Evolutionary conservation across 495 filamentous ascomycete genomes (phyloP).

Genomic region (Xylaria cubensis): DNA sequence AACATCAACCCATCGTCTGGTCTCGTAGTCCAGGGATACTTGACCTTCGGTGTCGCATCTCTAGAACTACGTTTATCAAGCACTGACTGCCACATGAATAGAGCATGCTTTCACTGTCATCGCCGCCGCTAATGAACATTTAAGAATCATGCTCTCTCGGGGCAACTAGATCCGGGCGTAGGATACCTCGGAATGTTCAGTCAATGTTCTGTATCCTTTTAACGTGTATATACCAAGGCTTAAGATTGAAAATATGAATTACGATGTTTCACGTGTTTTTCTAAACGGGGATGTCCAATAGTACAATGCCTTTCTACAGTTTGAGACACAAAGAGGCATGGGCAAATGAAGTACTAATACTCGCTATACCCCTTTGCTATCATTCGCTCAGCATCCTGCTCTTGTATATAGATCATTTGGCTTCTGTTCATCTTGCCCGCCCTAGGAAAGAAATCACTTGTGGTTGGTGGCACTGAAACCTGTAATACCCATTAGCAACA

Average conservation of each 20-base stretch:
- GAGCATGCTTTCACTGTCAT: background rate
- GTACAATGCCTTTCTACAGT: background rate
- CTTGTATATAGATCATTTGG: too few species aligned
- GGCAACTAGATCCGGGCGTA: background rate
- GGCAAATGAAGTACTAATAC: too few species aligned
- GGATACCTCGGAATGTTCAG: background rate
- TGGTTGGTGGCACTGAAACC: background rate
- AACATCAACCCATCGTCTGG: background rate
- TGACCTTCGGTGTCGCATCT: background rate
- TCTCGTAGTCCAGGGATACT: background rate
- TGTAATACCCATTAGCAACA: background rate
- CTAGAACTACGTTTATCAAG: background rate
- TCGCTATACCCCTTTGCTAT: too few species aligned
- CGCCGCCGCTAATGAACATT: background rate
- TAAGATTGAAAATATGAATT: background rate
- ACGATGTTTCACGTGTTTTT: background rate
- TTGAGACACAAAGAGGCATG: background rate
- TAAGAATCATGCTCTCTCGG: conserved; percentile 18
- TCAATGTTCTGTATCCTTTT: background rate
- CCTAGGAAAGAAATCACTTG: too few species aligned
- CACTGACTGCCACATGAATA: too few species aligned
- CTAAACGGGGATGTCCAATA: background rate
- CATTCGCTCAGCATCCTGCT: too few species aligned
- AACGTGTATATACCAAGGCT: conserved; percentile 3
- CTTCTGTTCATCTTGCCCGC: too few species aligned